Evolutionary conservation across 345 rosid species (phyloP).

Genomic region (Syzygium grande): DNA sequence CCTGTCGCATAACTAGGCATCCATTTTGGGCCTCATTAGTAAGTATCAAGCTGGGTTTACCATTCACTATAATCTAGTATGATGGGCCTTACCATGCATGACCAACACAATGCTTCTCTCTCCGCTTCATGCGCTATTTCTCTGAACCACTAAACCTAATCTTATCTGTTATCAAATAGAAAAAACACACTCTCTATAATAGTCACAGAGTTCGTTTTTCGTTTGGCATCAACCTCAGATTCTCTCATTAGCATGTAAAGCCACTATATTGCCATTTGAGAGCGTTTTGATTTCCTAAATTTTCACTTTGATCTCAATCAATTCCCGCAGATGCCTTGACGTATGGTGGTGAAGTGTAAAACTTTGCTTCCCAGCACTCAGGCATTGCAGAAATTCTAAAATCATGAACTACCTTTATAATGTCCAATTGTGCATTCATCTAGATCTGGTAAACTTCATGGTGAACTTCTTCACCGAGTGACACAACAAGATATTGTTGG

Average conservation of each 20-base stretch:
- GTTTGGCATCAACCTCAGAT: neutral
- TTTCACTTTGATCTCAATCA: neutral
- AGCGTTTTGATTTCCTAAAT: neutral
- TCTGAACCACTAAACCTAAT: neutral
- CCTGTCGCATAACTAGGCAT: neutral
- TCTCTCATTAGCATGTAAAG: neutral
- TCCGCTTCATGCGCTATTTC: neutral
- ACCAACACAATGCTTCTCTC: neutral
- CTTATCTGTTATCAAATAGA: neutral
- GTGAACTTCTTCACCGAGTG: neutral
- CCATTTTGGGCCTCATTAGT: neutral
- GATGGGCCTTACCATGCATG: neutral
- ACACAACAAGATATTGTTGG: neutral
- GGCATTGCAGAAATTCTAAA: neutral
- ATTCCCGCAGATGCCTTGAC: neutral
- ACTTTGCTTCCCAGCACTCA: neutral
- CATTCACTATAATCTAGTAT: neutral
- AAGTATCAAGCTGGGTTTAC: neutral
- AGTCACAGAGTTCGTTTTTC: neutral
- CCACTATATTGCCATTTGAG: neutral
- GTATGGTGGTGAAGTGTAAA: neutral
- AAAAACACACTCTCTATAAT: neutral
- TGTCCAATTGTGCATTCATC: neutral
- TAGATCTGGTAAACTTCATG: neutral
- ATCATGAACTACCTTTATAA: neutral